Conservation (phyloP, 1,284 basidiomycete genomes). For the Puccinia polysora region DNA sequence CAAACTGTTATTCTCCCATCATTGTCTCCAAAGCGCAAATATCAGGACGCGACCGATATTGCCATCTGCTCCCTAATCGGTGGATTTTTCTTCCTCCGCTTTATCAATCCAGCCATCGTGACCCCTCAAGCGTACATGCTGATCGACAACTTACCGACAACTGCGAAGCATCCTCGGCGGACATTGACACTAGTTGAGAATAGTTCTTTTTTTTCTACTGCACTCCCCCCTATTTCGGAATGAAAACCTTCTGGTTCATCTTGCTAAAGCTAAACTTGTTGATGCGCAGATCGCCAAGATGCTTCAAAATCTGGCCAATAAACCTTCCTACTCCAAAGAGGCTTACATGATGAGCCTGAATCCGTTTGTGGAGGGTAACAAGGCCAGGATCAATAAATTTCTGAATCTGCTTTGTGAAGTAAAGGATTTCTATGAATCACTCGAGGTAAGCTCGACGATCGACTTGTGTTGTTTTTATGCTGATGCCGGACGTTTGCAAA, state of each 20-base stretch:
- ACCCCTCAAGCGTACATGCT: constrained; percentile 99
- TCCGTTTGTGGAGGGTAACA: constrained; percentile 97
- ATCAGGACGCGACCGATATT: constrained; percentile 93
- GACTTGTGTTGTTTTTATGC: too few species aligned
- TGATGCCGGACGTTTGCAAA: neutral
- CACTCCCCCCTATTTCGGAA: neutral
- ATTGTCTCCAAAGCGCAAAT: constrained; percentile 73
- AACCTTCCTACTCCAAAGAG: constrained; percentile 95
- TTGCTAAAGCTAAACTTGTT: too few species aligned
- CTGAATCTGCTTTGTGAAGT: constrained; percentile 95
- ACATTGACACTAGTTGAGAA: constrained; percentile 76
- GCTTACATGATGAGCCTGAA: constrained; percentile 97
- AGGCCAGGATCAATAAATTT: constrained; percentile 92
- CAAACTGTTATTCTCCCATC: neutral
- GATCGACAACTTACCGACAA: constrained; percentile 79
- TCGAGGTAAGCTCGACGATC: constrained; percentile 65
- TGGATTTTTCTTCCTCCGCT: constrained; percentile 98
- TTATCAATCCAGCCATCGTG: constrained; percentile 99
- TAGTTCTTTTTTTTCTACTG: neutral
- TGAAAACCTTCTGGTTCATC: neutral
- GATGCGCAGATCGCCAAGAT: constrained; percentile 88
- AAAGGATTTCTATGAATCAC: constrained; percentile 96
- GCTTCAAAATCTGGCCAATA: constrained; percentile 98
- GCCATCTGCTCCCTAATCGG: constrained; percentile 97
- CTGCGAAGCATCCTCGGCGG: constrained; percentile 86